A percentile compares a stretch with the other conserved stretches of the same genome.
Conservation (phyloP, 768 basidiomycete genomes). For the Suillus weaverae region DNA sequence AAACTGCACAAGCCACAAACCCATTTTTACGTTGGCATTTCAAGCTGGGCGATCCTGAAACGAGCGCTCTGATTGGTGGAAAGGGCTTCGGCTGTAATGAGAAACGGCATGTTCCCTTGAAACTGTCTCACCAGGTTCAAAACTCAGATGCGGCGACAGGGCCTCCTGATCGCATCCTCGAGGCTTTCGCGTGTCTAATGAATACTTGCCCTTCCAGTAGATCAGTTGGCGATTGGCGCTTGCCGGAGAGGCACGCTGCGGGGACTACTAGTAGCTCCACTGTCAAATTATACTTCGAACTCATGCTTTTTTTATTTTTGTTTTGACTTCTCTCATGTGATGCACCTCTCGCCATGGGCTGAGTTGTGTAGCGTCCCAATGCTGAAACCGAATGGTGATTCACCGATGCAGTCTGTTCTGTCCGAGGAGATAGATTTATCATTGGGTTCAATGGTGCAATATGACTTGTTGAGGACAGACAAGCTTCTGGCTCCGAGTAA, state of each 20-base stretch:
- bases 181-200: slow-evolving; percentile 31
- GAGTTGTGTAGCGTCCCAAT: neutral
- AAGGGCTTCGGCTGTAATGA: neutral
- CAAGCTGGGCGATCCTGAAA: neutral
- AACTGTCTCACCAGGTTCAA: slow-evolving; percentile 1
- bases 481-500: slow-evolving; percentile 1
- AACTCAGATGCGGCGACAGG: slow-evolving; percentile 8
- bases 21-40: slow-evolving; percentile 1
- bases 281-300: neutral
- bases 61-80: neutral
- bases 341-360: neutral
- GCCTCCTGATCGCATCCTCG: slow-evolving; percentile 33
- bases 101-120: slow-evolving; percentile 1
- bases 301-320: neutral
- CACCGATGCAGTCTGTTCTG: neutral
- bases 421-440: slow-evolving; percentile 6
- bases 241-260: slow-evolving; percentile 9
- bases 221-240: slow-evolving; percentile 4
- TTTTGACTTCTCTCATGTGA: neutral
- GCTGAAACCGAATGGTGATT: slow-evolving; percentile 2
- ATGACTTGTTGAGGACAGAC: neutral
- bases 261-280: neutral
- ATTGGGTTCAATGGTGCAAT: too few relatives aligned
- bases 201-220: slow-evolving; percentile 15
- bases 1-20: neutral